Evolutionary conservation across 345 rosid genomes (phyloP).

Genomic region (Eucalyptus dawsonii): DNA sequence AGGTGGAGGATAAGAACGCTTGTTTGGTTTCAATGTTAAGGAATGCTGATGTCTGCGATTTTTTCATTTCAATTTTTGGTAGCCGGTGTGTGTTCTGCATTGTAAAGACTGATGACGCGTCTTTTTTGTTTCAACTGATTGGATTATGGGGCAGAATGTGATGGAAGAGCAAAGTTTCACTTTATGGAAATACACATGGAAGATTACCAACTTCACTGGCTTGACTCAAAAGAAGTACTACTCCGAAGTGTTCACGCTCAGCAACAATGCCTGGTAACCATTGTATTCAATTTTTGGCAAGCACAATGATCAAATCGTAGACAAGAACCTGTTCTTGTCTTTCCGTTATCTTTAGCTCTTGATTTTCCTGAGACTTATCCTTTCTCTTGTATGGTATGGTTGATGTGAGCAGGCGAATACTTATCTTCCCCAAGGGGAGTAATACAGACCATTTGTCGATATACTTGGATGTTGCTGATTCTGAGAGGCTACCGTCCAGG

Average conservation of each 20-base stretch:
- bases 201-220: conserved; percentile 1
- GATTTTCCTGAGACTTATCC: conserved; percentile 3
- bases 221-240: neutral
- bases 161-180: neutral
- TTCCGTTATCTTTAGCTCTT: neutral
- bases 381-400: conserved; percentile 39
- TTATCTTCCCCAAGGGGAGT: conserved; percentile 6
- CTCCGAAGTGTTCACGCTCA: conserved; percentile 1
- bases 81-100: neutral
- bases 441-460: conserved; percentile 4
- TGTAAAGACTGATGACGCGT: neutral
- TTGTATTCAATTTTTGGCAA: neutral
- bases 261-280: conserved; percentile 3
- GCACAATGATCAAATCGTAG: neutral
- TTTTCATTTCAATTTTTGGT: neutral
- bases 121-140: neutral
- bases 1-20: neutral
- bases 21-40: neutral
- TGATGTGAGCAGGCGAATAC: conserved; percentile 1
- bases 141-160: neutral
- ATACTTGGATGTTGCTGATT: conserved; percentile 9
- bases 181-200: conserved; percentile 6
- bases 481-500: conserved; percentile 1
- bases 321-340: neutral
- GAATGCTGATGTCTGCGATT: neutral